These are phyloP conservation scores for Auricularia sp. DNA, from an alignment of 768 basidiomycete genomes.

Conservation along the genomic window DNA sequence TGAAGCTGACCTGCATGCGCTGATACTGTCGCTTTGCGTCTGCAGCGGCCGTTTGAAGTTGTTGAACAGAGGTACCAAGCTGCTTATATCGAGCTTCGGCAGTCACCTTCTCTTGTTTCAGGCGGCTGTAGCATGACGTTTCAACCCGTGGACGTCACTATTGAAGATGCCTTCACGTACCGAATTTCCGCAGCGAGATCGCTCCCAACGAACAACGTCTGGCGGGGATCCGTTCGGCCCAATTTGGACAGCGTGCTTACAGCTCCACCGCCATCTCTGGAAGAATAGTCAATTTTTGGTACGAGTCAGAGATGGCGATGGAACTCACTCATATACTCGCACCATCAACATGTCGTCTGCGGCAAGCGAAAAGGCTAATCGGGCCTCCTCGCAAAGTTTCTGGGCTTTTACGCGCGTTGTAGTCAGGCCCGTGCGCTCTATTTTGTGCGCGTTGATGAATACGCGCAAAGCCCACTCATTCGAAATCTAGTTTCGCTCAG, in stretches of 20 bases:
- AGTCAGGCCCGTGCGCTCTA: constrained; percentile 68
- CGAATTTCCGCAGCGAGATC: neutral
- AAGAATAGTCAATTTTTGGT: too few relatives aligned
- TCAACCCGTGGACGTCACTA: neutral
- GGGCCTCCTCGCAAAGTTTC: constrained; percentile 24
- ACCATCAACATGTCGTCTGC: constrained; percentile 56
- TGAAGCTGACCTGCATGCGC: neutral
- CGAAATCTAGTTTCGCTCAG: constrained; percentile 3
- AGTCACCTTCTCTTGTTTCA: neutral
- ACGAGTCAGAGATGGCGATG: neutral
- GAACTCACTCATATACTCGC: constrained; percentile 31
- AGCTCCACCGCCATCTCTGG: constrained; percentile 59
- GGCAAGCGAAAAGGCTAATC: constrained; percentile 24
- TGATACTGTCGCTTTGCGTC: neutral
- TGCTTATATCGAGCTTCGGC: neutral
- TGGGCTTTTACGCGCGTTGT: constrained; percentile 56
- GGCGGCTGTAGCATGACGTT: neutral
- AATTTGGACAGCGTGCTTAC: constrained; percentile 32
- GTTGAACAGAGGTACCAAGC: neutral
- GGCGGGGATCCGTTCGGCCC: constrained; percentile 21
- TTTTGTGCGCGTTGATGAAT: constrained; percentile 61
- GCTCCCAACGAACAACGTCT: neutral
- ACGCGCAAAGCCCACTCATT: constrained; percentile 56
- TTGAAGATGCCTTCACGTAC: neutral
- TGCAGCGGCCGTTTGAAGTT: neutral